Evolutionary conservation across 129 eudicot genomes (phyloP), one percentile per base, ranked within the genome.

Genomic region (Silybum marianum): DNA sequence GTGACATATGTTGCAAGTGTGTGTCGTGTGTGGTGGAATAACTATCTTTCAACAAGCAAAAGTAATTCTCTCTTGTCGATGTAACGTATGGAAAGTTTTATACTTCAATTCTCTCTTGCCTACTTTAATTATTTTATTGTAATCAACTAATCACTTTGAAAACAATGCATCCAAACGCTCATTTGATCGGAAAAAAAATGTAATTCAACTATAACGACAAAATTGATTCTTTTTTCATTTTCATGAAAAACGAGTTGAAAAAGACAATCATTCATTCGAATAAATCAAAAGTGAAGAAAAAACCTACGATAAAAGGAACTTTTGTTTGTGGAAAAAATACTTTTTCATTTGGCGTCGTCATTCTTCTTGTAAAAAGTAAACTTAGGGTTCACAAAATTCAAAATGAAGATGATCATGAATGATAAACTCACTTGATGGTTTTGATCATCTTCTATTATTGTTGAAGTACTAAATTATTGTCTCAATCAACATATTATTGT

Each of bases 281-380:
- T 60, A 70, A 28, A 82, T 82, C 80, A 81, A 67, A 65, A 18
- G 13, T 44, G 51, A 46, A 74, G 71, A 46, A 30, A 42, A 67
- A 51, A 51, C 25, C 13, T 54, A 67, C 75, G 21, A 63, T 65
- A 65, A 73, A 81, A 63, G 18, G 85, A 81, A 81, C 75, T 25
- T 62, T 66, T 74, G 69, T 81, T 81, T 81, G 70, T 81, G 75
- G 18, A 68, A 11, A 79, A 18, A 19, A 12, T 23, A 42, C 38
- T 44, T 19, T 75, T 69, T 28, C 54, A 25, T 63, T 42, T 74
- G 39, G 74, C 67, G 73, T 73, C 79, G 36, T 74, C 24, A 18
- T 18, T 38, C 65, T 62, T 62, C 73, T 72, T 18, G 65, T 72
- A 24, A 58, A 36, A 72, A 36, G 25, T 25, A 80, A 62, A 40